Conservation (phyloP, 176 grass and related monocot genomes). For the Musa troglodytarum region DNA sequence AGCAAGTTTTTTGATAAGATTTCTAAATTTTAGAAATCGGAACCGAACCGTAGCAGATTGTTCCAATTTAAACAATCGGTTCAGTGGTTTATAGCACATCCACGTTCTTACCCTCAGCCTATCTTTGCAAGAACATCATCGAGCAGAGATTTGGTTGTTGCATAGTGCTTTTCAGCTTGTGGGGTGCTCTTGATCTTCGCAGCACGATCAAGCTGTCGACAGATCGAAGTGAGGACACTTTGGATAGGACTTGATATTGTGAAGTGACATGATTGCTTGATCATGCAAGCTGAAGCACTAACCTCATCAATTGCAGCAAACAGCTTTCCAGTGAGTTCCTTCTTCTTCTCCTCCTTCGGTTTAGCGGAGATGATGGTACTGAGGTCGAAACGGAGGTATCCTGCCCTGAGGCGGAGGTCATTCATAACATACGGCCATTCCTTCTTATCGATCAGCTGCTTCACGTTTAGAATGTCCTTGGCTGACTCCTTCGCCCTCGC, state of each 20-base stretch:
- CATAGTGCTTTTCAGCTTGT: conserved; percentile 69
- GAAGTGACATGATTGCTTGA: background rate
- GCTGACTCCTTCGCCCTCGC: conserved; percentile 70
- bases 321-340: conserved; percentile 59
- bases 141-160: conserved; percentile 44
- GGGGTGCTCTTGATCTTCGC: conserved; percentile 87
- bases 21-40: no score
- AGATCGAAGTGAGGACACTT: background rate
- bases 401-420: conserved; percentile 71
- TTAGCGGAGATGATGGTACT: conserved; percentile 75
- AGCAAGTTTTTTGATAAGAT: no score
- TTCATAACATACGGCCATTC: conserved; percentile 79
- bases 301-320: conserved; percentile 67
- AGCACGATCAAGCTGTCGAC: conserved; percentile 78
- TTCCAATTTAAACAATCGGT: background rate
- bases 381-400: conserved; percentile 77
- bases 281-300: background rate
- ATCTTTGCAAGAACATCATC: conserved; percentile 69
- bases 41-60: no score
- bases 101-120: conserved; percentile 38
- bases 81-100: conserved; percentile 13
- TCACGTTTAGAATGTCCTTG: conserved; percentile 74
- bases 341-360: conserved; percentile 91
- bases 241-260: background rate
- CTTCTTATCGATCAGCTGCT: conserved; percentile 88